Evolutionary conservation across 2,329 filamentous ascomycete species (phyloP), one percentile per base, ranked within the genome.

Genomic region (Talaromyces rugulosus): DNA sequence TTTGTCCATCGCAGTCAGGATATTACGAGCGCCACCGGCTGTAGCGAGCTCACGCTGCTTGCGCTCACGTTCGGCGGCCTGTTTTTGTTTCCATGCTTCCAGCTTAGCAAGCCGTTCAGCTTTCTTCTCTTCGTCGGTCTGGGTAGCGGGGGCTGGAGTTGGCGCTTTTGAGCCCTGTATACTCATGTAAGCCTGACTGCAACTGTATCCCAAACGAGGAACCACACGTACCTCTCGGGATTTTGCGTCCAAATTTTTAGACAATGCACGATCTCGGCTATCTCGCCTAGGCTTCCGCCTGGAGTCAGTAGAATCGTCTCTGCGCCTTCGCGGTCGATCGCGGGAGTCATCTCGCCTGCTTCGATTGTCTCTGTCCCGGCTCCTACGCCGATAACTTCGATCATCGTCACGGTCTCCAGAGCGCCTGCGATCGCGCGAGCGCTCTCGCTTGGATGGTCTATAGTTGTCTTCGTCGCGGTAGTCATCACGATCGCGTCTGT

Each of bases 71-170:
- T 87, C 87, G 66, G 91, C 90, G 5, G 82, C 82, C 72, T 92
- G 89, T 77, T 93, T 94, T 76, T 92, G 90, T 78, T 96, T 96
- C 93, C 92, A 96, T 62, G 91, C 90, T 74, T 94, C 91, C 31
- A 96, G 78, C 72, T 91, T 93, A 31, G 91, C 91, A 51, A 92
- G 82, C 65, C 90, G 83, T 74, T 94, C 90, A 56, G 89, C 89
- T 74, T 93, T 91, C 72, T 90, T 92, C 56, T 92, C 87, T 64
- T 86, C 85, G 69, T 92, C 90, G 33, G 85, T 82, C 69, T 87
- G 87, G 52, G 80, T 77, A 59, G 81, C 72, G 60, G 82, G 66
- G 14, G 68, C 64, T 27, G 75, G 74, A 8, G 77, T 76, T 47
- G 82, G 74, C 52, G 81, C 75, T 71, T 87, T 88, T 59, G 82